Conservation (phyloP, 169 alveolate species). For the Plasmodium vinckei region DNA sequence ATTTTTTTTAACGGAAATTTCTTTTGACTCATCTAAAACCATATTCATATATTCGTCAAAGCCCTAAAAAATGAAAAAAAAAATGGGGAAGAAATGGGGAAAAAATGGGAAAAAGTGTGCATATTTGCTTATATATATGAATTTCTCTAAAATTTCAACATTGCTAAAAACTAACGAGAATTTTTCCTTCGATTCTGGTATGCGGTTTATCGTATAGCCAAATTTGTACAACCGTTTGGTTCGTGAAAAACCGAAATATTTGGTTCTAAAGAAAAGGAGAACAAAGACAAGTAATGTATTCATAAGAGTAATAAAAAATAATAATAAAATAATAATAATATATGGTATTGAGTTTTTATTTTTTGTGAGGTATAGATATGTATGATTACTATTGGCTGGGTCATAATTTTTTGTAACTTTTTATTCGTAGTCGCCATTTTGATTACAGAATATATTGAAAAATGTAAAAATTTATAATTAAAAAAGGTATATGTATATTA, state of each 20-base stretch:
- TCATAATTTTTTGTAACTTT: constrained; percentile 92
- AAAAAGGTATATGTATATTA: neutral
- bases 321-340: too few relatives aligned
- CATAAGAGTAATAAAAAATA: neutral
- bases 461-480: neutral
- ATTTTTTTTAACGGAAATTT: constrained; percentile 90
- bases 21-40: constrained; percentile 96
- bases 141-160: neutral
- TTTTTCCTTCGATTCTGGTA: constrained; percentile 92
- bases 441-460: neutral
- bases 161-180: constrained; percentile 84
- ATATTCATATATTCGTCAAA: constrained; percentile 97
- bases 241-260: constrained; percentile 93
- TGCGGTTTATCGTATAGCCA: constrained; percentile 96
- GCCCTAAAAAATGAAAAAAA: constrained; percentile 85
- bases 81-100: neutral
- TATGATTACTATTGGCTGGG: constrained; percentile 92
- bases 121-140: neutral
- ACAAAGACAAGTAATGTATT: neutral
- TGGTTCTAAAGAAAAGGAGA: constrained; percentile 86
- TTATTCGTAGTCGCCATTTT: constrained; percentile 84
- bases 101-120: neutral
- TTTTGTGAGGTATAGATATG: neutral
- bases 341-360: too few relatives aligned
- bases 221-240: constrained; percentile 93